Conservation (phyloP, 164 flowering plant genomes). For the Saururus chinensis region DNA sequence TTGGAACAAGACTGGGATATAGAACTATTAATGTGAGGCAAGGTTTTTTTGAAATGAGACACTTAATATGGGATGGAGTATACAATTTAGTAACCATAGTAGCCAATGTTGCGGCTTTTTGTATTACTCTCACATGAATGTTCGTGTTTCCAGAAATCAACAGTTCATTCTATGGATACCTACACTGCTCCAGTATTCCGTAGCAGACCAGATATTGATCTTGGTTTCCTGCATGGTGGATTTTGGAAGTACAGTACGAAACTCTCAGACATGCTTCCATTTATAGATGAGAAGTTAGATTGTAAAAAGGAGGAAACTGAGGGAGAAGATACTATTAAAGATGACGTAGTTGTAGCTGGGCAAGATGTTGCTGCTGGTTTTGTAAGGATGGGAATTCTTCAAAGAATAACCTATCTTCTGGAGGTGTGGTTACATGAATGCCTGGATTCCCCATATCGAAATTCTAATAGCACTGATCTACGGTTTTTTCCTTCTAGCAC, state of each 20-base stretch:
- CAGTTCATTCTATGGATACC: slow-evolving; percentile 22
- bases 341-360: slow-evolving; percentile 71
- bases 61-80: too few species aligned
- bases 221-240: slow-evolving; percentile 84
- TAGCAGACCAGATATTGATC: slow-evolving; percentile 60
- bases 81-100: too few species aligned
- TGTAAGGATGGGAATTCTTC: slow-evolving; percentile 83
- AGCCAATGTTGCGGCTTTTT: not conserved
- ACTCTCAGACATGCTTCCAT: slow-evolving; percentile 57
- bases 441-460: not conserved
- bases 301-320: slow-evolving; percentile 23
- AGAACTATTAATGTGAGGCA: too few species aligned
- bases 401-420: slow-evolving; percentile 60
- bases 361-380: slow-evolving; percentile 93
- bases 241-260: slow-evolving; percentile 93
- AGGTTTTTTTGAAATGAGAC: too few species aligned
- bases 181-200: slow-evolving; percentile 88
- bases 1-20: too few species aligned
- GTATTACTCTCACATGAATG: not conserved
- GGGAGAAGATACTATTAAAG: slow-evolving; percentile 61
- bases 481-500: too few species aligned
- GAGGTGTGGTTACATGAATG: slow-evolving; percentile 40
- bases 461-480: not conserved
- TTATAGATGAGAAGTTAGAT: slow-evolving; percentile 21
- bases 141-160: slow-evolving; percentile 35